Evolutionary conservation across 2,329 filamentous ascomycete genomes (phyloP), one percentile per base, ranked within the genome.

Genomic region (Bimuria novae-zelandiae): DNA sequence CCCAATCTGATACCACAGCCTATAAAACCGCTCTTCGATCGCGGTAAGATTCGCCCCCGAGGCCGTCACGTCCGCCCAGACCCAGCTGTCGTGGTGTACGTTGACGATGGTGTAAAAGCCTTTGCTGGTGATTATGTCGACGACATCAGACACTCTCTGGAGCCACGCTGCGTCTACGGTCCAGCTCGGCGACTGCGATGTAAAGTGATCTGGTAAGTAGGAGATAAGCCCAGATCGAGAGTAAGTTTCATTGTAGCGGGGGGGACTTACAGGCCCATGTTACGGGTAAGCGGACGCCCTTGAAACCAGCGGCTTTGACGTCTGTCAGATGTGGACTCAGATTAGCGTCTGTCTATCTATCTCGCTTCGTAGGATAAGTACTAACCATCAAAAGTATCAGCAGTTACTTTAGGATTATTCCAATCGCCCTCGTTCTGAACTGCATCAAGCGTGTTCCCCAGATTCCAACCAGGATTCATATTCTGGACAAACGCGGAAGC

Each of bases 401-500:
- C 72, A 5, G 77, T 71, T 0, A 84, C 81, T 0, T 79, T 76
- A 0, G 78, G 74, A 51, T 85, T 85, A 57, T 82, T 82, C 83
- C 83, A 86, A 2, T 78, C 80, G 4, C 81, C 82, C 63, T 86
- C 84, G 43, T 78, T 73, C 4, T 82, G 78, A 7, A 78, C 69
- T 1, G 82, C 81, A 62, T 85, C 84, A 25, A 86, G 75, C 0
- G 82, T 84, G 51, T 86, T 86, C 8, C 83, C 84, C 7, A 85
- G 60, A 57, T 85, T 86, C 83, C 83, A 86, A 7, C 83, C 83
- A 0, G 82, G 73, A 43, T 80, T 80, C 35, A 84, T 72, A 7
- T 73, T 76, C 4, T 74, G 72, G 42, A 84, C 71, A 45, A 74
- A 83, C 2, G 77, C 68, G 0, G 72, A 66, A 0, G 80, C 81